Conservation (phyloP, 2,329 filamentous ascomycete species). For the Pyrenochaeta sp. region DNA sequence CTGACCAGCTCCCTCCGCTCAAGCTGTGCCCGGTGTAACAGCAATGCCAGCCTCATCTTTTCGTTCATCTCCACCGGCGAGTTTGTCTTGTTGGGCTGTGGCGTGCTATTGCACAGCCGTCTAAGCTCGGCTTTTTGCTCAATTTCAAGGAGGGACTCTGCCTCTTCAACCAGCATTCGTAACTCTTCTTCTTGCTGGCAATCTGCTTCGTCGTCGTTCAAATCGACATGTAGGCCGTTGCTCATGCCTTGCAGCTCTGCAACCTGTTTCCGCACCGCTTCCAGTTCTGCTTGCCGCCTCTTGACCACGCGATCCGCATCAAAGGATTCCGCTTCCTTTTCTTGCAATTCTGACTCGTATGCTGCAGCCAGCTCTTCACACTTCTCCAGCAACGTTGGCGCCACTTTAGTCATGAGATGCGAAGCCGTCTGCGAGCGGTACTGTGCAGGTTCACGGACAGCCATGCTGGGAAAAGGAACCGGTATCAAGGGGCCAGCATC, state of each 20-base stretch:
- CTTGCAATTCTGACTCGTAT: conserved; percentile 78
- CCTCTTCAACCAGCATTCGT: conserved; percentile 48
- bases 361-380: conserved; percentile 53
- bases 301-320: conserved; percentile 58
- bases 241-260: conserved; percentile 57
- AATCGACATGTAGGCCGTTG: conserved; percentile 37
- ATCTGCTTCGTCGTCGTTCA: conserved; percentile 48
- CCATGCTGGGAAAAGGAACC: conserved; percentile 33
- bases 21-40: conserved; percentile 64
- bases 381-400: conserved; percentile 62
- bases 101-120: conserved; percentile 36
- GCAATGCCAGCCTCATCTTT: conserved; percentile 65
- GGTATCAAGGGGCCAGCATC: conserved; percentile 36
- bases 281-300: conserved; percentile 74
- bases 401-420: conserved; percentile 70
- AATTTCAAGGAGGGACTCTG: conserved; percentile 53
- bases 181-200: conserved; percentile 51
- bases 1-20: conserved; percentile 70
- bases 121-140: conserved; percentile 54
- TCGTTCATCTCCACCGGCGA: conserved; percentile 56
- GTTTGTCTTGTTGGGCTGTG: conserved; percentile 32
- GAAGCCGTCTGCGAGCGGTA: conserved; percentile 58
- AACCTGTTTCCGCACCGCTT: conserved; percentile 67
- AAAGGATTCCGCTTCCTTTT: conserved; percentile 67
- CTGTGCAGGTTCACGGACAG: conserved; percentile 34